Base-by-base conservation (phyloP, 345 rosid species). In the Brassica cretica region DNA sequence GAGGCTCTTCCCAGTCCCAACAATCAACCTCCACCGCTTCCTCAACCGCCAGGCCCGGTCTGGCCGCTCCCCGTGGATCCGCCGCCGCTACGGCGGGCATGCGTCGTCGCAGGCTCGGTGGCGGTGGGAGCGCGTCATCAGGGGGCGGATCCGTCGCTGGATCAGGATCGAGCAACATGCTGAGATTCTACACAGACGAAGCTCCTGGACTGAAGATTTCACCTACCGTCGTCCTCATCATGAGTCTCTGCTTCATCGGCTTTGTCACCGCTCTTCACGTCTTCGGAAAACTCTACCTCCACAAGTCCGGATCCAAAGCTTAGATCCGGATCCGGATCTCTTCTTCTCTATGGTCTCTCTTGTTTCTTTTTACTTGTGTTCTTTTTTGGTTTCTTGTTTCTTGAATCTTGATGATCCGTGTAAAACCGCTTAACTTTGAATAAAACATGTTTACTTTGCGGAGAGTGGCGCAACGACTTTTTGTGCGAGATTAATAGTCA, bases 171-270 rank as follows among this genome's bases (percentile, higher is more conserved):
- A 76, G 83, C 73, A 93, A 93, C 84, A 89, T 93, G 97, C 95
- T 93, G 73, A 87, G 97, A 27, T 91, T 93, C 92, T 93, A 93
- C 90, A 93, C 97, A 4, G 98, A 91, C 61, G 97, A 93, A n/a
- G 86, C 94, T 15, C 98, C 98, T 0, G 98, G 98, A 0, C 82
- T 93, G 72, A 93, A 89, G 91, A 93, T 93, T 86, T 88, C 97
- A 25, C 98, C 98, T 1, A 93, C 97, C 14, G 90, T 90, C 24
- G 98, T 93, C 60, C 95, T 93, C 68, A 89, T 93, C 66, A 90
- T 93, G 88, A 93, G 98, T 70, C 89, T 93, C 77, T 91, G 97
- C 88, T 93, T 93, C 91, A 93, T 93, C 82, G 98, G 93, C 59
- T 93, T 90, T 70, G 98, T 93, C 72, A 90, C 96, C 72, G 93